phyloP scores from a whole-genome alignment of 1,139 yeast species.

The Arxiozyma slooffiae region DNA sequence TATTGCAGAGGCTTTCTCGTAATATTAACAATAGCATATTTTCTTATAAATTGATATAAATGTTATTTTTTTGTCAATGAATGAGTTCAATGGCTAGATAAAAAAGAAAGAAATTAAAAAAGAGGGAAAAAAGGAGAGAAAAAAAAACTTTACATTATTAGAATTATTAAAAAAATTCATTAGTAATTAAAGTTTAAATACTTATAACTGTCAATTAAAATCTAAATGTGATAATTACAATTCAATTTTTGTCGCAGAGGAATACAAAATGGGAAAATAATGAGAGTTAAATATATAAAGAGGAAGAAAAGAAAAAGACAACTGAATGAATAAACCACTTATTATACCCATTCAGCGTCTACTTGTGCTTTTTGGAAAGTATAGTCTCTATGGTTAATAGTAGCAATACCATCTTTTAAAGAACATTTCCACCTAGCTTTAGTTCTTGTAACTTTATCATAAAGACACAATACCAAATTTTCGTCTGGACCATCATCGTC shows the following conservation, averaged over 20 bases:
- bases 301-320: background rate
- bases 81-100: background rate
- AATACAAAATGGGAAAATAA: background rate
- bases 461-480: slow-evolving; percentile 85
- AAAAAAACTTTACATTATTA: too few species aligned
- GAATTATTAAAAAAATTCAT: background rate
- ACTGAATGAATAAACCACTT: background rate
- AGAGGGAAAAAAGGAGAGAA: background rate
- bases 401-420: slow-evolving; percentile 89
- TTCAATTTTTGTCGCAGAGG: background rate
- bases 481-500: slow-evolving; percentile 57
- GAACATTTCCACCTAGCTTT: slow-evolving; percentile 97
- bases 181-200: background rate
- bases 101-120: too few species aligned
- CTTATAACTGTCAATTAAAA: too few species aligned
- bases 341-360: slow-evolving; percentile 74
- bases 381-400: slow-evolving; percentile 84
- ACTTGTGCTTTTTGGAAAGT: slow-evolving; percentile 92
- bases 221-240: background rate
- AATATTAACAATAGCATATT: background rate
- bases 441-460: slow-evolving; percentile 91
- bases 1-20: background rate
- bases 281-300: background rate
- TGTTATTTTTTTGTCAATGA: background rate
- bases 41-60: background rate